These are phyloP conservation scores for Actinomortierella ambigua DNA, from an alignment of 371 early-diverging fungal genomes.

Conservation along the genomic window DNA sequence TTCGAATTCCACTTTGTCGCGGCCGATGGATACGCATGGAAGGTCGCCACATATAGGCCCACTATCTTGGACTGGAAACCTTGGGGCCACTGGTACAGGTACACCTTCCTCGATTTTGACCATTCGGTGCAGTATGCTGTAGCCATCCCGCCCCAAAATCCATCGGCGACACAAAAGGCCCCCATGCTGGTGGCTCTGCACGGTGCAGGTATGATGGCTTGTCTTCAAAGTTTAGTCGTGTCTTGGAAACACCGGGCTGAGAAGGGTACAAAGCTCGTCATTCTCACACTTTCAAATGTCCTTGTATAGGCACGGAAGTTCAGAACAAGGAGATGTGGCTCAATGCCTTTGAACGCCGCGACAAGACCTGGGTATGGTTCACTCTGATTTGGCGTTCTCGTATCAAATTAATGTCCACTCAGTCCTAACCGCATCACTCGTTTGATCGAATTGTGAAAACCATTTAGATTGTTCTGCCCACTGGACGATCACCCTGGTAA, in stretches of 20 bases:
- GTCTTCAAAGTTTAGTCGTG: not conserved
- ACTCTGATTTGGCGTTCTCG: too few relatives aligned
- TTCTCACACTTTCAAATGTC: not conserved
- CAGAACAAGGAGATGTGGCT: conserved; percentile 20
- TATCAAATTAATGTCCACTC: too few relatives aligned
- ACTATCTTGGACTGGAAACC: conserved; percentile 7
- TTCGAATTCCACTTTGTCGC: too few relatives aligned
- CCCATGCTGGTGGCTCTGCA: conserved; percentile 73
- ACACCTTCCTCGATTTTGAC: conserved; percentile 72
- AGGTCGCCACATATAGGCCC: too few relatives aligned
- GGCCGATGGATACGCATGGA: too few relatives aligned
- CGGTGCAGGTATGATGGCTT: conserved; percentile 60
- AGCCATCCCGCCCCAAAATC: conserved; percentile 54
- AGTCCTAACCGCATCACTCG: too few relatives aligned
- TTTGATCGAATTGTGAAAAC: too few relatives aligned
- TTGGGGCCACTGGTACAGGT: conserved; percentile 53
- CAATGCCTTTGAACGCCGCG: conserved; percentile 21
- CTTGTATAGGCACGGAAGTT: conserved; percentile 22
- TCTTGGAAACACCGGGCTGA: not conserved
- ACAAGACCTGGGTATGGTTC: conserved; percentile 31
- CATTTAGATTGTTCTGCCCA: conserved; percentile 62
- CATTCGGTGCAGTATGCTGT: conserved; percentile 67
- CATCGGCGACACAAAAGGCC: conserved; percentile 29
- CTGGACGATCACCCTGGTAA: conserved; percentile 76
- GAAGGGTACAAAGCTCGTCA: not conserved